Conservation (phyloP, 768 basidiomycete genomes). For the Rhizopogon roseolus region DNA sequence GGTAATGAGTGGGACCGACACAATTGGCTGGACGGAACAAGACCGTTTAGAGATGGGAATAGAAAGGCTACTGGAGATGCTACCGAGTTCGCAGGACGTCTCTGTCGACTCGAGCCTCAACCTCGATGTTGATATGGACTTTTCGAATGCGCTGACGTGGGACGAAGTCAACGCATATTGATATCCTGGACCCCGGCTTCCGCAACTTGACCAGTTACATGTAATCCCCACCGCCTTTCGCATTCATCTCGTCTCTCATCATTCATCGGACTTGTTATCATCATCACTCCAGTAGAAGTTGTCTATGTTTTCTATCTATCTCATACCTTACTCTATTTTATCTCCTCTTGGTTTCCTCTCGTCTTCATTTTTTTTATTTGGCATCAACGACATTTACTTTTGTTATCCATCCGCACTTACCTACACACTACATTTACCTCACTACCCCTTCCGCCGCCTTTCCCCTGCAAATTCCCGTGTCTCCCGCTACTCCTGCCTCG, state of each 20-base stretch:
- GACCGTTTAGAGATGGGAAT: conserved; percentile 46
- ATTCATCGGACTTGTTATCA: conserved; percentile 11
- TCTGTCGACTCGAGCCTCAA: conserved; percentile 17
- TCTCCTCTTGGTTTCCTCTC: conserved; percentile 8
- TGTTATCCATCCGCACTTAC: neutral
- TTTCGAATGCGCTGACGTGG: conserved; percentile 21
- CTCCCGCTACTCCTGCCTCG: conserved; percentile 3
- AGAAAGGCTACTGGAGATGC: conserved; percentile 55
- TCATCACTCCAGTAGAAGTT: conserved; percentile 12
- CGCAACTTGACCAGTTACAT: conserved; percentile 6
- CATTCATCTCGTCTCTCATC: too few species aligned
- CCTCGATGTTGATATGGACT: conserved; percentile 22
- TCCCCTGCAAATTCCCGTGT: conserved; percentile 12
- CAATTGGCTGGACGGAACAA: conserved; percentile 23
- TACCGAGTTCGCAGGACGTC: conserved; percentile 33
- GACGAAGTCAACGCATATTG: conserved; percentile 24
- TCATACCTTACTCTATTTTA: conserved; percentile 18
- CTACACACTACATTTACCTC: neutral
- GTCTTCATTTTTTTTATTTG: conserved; percentile 5
- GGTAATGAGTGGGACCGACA: conserved; percentile 12
- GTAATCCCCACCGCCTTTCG: conserved; percentile 8
- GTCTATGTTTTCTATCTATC: conserved; percentile 17
- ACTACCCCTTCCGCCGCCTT: conserved; percentile 13
- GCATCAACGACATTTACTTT: conserved; percentile 3
- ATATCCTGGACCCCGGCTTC: conserved; percentile 6